phyloP scores from a whole-genome alignment of 1,284 basidiomycete species.

The Anthracocystis walkeri region DNA sequence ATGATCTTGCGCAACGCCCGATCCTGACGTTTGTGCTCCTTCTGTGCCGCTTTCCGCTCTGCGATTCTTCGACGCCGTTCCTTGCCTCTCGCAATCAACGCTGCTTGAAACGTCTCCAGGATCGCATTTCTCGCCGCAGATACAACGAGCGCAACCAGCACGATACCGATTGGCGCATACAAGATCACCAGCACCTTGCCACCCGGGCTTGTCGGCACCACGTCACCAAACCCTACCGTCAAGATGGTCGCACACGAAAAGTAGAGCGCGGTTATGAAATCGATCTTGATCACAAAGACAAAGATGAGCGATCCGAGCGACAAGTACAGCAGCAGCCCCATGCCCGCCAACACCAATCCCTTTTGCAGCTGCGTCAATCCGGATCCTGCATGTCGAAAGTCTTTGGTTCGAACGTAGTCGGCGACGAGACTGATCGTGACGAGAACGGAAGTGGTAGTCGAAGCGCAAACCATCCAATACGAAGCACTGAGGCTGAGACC shows the following conservation, averaged over 20 bases:
- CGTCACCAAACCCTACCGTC: constrained; percentile 82
- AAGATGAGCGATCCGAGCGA: constrained; percentile 71
- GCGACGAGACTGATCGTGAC: constrained; percentile 79
- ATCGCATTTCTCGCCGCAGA: constrained; percentile 78
- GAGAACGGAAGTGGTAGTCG: constrained; percentile 77
- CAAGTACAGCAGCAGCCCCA: constrained; percentile 75
- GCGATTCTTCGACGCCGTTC: constrained; percentile 30
- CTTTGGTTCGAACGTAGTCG: constrained; percentile 74
- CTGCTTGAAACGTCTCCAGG: constrained; percentile 73
- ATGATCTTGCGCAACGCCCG: constrained; percentile 21
- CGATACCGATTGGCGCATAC: constrained; percentile 66
- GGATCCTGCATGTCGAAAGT: constrained; percentile 77
- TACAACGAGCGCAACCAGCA: constrained; percentile 74
- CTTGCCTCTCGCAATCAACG: constrained; percentile 35
- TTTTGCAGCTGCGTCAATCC: constrained; percentile 84
- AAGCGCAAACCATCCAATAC: constrained; percentile 84
- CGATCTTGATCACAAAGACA: constrained; percentile 40
- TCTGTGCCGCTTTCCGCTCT: constrained; percentile 23
- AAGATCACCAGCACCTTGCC: constrained; percentile 59
- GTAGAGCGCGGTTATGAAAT: constrained; percentile 75
- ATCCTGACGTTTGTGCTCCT: constrained; percentile 36
- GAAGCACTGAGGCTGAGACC: constrained; percentile 73
- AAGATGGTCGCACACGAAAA: constrained; percentile 76
- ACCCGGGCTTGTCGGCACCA: constrained; percentile 76
- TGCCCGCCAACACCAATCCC: constrained; percentile 79